Evolutionary conservation across 1,284 basidiomycete genomes (phyloP).

Genomic region (Naganishia cerealis): DNA sequence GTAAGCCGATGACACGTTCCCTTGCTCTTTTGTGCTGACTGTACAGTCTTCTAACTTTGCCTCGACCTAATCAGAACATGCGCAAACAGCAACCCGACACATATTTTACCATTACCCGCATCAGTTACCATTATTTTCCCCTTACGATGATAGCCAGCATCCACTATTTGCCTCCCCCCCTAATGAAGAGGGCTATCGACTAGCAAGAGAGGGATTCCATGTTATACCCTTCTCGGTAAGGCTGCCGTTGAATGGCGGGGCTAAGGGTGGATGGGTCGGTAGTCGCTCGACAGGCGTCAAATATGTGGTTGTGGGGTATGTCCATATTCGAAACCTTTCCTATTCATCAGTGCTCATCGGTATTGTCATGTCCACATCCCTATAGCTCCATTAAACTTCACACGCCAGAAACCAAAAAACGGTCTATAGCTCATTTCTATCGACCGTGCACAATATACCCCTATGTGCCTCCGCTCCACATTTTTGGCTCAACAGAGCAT

Average conservation of each 20-base stretch:
- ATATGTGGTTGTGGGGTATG: conserved; percentile 80
- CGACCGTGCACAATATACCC: conserved; percentile 81
- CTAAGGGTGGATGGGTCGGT: conserved; percentile 67
- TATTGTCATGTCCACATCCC: background rate
- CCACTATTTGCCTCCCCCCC: conserved; percentile 59
- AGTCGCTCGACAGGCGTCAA: conserved; percentile 62
- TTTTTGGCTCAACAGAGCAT: conserved; percentile 65
- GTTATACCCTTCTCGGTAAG: conserved; percentile 75
- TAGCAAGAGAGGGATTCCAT: conserved; percentile 69
- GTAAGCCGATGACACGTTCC: conserved; percentile 40
- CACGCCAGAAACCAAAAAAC: conserved; percentile 62
- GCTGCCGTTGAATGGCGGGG: conserved; percentile 66
- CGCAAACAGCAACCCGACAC: conserved; percentile 64
- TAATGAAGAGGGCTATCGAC: conserved; percentile 71
- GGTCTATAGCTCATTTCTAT: conserved; percentile 89
- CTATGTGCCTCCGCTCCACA: conserved; percentile 65
- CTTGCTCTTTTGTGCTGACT: background rate
- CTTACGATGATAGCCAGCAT: conserved; percentile 52
- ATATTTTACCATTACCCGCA: conserved; percentile 81
- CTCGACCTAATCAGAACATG: conserved; percentile 2
- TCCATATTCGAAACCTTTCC: conserved; percentile 37
- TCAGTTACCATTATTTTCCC: conserved; percentile 62
- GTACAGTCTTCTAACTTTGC: background rate
- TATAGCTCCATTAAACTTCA: conserved; percentile 76
- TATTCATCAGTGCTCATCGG: background rate